Evolutionary conservation across 345 rosid species (phyloP).

Genomic region (Populus deltoides): DNA sequence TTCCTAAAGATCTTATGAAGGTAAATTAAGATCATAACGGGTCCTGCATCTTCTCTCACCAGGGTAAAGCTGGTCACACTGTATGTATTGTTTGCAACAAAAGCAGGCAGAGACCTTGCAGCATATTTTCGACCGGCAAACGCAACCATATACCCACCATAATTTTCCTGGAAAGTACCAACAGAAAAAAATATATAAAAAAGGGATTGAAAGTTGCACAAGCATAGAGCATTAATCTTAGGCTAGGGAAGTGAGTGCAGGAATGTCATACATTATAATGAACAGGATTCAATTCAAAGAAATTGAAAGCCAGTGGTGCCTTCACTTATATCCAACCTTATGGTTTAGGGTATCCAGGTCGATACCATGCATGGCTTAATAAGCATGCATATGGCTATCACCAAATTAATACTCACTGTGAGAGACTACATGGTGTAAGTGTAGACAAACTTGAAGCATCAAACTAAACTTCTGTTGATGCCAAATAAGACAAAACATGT

Average conservation of each 20-base stretch:
- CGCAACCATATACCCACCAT: constrained; percentile 86
- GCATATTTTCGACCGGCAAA: constrained; percentile 91
- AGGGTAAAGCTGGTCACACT: constrained; percentile 79
- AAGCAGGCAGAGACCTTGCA: constrained; percentile 73
- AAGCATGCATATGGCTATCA: not conserved
- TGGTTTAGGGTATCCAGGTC: not conserved
- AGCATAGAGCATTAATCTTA: not conserved
- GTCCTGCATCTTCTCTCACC: constrained; percentile 41
- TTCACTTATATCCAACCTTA: not conserved
- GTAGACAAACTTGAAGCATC: not conserved
- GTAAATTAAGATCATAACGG: not conserved
- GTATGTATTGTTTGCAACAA: constrained; percentile 59
- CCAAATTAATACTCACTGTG: not conserved
- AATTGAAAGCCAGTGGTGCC: not conserved
- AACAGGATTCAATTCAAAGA: too few relatives aligned
- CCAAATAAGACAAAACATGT: too few relatives aligned
- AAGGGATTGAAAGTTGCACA: not conserved
- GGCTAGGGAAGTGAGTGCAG: not conserved
- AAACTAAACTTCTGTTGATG: too few relatives aligned
- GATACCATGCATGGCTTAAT: not conserved
- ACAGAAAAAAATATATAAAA: not conserved
- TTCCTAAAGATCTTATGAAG: not conserved
- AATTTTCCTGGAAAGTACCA: constrained; percentile 32
- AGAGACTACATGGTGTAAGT: not conserved
- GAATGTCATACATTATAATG: too few relatives aligned